phyloP scores from a whole-genome alignment of 2,329 filamentous ascomycete species.

The Trichoderma koningii region DNA sequence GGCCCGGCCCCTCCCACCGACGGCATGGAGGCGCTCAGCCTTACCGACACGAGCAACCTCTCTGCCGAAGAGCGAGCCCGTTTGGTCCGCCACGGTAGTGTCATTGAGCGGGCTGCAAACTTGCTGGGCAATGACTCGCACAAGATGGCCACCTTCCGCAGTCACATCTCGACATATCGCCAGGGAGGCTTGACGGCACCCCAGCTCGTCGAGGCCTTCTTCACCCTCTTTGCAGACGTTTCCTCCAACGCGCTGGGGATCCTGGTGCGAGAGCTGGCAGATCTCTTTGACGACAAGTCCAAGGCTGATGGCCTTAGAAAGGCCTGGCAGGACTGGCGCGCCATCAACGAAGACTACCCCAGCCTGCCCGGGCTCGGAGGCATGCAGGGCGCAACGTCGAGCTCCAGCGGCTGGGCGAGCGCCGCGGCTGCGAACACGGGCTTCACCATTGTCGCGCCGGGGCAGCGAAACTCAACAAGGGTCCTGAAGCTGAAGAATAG shows the following conservation, averaged over 20 bases:
- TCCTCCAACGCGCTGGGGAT: slow-evolving; percentile 81
- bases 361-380: slow-evolving; percentile 76
- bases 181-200: slow-evolving; percentile 68
- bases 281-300: slow-evolving; percentile 80
- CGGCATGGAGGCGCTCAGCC: slow-evolving; percentile 54
- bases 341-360: slow-evolving; percentile 94
- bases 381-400: slow-evolving; percentile 62
- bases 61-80: slow-evolving; percentile 80
- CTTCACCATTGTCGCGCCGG: slow-evolving; percentile 43
- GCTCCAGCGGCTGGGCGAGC: slow-evolving; percentile 60
- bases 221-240: slow-evolving; percentile 77
- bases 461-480: slow-evolving; percentile 54
- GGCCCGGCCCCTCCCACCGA: slow-evolving; percentile 32
- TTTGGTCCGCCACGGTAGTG: slow-evolving; percentile 75
- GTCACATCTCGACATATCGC: slow-evolving; percentile 76
- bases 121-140: slow-evolving; percentile 74
- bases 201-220: slow-evolving; percentile 83
- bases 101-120: slow-evolving; percentile 80
- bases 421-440: slow-evolving; percentile 62
- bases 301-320: slow-evolving; percentile 75
- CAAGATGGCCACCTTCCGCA: slow-evolving; percentile 78
- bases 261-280: slow-evolving; percentile 85
- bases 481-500: slow-evolving; percentile 63
- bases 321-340: slow-evolving; percentile 93
- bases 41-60: slow-evolving; percentile 55